Conservation (phyloP, 805 yeast species). For the Pichia californica region DNA sequence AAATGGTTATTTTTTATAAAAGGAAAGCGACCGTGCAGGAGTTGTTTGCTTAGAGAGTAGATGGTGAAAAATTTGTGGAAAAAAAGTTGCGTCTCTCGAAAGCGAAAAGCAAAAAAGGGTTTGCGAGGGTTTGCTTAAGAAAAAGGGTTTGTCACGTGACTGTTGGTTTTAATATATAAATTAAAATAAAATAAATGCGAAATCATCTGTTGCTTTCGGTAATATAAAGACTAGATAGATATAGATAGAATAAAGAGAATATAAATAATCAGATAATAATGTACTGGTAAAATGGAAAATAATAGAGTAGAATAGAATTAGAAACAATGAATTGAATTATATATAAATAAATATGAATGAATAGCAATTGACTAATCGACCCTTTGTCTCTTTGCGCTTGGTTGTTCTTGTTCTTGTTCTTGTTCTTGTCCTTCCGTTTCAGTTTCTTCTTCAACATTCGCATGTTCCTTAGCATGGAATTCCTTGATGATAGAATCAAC, state of each 20-base stretch:
- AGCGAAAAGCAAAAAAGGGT: slow-evolving; percentile 5
- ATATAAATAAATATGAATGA: not conserved
- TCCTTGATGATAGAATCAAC: slow-evolving; percentile 55
- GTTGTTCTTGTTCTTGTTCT: not conserved
- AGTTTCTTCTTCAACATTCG: slow-evolving; percentile 14
- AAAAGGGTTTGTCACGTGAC: too few species aligned
- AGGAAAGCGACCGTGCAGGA: too few species aligned
- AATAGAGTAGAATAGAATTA: not conserved
- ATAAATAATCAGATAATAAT: too few species aligned
- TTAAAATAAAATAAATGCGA: too few species aligned
- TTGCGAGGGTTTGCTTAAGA: not conserved
- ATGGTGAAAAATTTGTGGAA: not conserved
- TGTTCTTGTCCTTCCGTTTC: not conserved
- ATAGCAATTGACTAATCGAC: slow-evolving; percentile 7
- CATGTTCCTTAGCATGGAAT: slow-evolving; percentile 34
- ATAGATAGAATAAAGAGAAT: too few species aligned
- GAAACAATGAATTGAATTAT: too few species aligned
- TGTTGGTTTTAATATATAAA: too few species aligned
- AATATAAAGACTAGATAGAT: too few species aligned
- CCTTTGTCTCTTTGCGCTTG: slow-evolving; percentile 17
- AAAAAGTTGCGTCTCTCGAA: slow-evolving; percentile 1
- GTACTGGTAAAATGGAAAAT: not conserved
- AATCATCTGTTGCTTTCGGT: not conserved
- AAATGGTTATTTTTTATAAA: not conserved
- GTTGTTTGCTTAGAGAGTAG: too few species aligned